phyloP scores from a whole-genome alignment of 1,139 yeast species.

The Hemisphaericaspora xylofermentans region DNA sequence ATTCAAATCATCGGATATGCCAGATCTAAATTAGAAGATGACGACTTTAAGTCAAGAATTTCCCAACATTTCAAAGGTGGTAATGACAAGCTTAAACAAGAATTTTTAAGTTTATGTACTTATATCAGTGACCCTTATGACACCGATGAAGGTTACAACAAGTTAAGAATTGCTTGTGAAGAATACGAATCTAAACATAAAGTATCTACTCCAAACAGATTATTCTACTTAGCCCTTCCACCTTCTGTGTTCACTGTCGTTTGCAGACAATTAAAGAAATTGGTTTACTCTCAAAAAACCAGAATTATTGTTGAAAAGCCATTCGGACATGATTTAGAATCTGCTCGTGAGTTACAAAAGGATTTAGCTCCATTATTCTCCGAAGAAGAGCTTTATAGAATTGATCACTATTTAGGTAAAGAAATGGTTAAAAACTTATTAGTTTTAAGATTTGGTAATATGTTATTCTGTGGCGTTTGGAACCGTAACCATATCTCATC shows the following conservation, averaged over 20 bases:
- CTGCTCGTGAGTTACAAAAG: conserved; percentile 74
- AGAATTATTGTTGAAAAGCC: conserved; percentile 95
- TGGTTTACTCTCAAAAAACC: conserved; percentile 74
- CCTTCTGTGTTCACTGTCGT: conserved; percentile 88
- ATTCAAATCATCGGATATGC: conserved; percentile 90
- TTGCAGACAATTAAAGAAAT: conserved; percentile 67
- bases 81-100: conserved; percentile 51
- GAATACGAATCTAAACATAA: conserved; percentile 53
- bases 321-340: conserved; percentile 86
- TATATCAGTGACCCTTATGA: conserved; percentile 84
- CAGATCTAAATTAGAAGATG: conserved; percentile 67
- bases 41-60: conserved; percentile 67
- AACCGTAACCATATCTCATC: conserved; percentile 72
- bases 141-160: conserved; percentile 65
- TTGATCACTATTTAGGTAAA: conserved; percentile 96
- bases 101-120: conserved; percentile 62
- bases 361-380: conserved; percentile 80
- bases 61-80: conserved; percentile 61
- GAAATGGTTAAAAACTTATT: conserved; percentile 95
- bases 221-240: conserved; percentile 91
- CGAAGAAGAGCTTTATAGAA: conserved; percentile 91
- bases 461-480: conserved; percentile 84
- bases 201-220: conserved; percentile 55
- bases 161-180: conserved; percentile 55
- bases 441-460: conserved; percentile 87